Conservation (phyloP, 805 yeast species). For the Ogataea dorogensis region DNA sequence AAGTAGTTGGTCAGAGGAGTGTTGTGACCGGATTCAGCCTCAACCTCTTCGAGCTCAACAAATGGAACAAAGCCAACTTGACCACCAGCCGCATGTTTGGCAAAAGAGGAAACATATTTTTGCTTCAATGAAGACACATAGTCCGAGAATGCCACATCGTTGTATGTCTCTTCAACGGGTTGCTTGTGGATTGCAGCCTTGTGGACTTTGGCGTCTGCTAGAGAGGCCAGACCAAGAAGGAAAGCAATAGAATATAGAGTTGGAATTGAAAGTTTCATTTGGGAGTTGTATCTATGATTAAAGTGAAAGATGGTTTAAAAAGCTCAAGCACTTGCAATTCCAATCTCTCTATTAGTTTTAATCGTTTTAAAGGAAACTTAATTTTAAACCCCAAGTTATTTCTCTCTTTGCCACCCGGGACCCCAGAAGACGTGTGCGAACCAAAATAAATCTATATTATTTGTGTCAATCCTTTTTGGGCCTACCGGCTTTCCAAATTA, state of each 20-base stretch:
- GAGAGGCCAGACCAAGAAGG: slow-evolving; percentile 32
- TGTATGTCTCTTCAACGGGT: slow-evolving; percentile 46
- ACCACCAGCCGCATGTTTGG: slow-evolving; percentile 26
- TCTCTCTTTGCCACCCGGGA: slow-evolving; percentile 11
- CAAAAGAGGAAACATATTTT: slow-evolving; percentile 45
- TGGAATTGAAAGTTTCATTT: slow-evolving; percentile 34
- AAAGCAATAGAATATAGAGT: slow-evolving; percentile 45
- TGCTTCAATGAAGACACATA: slow-evolving; percentile 48
- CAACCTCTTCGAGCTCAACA: slow-evolving; percentile 27
- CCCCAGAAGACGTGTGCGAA: slow-evolving; percentile 1
- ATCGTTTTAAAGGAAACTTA: slow-evolving; percentile 4
- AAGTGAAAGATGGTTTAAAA: neutral
- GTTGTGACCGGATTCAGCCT: slow-evolving; percentile 51
- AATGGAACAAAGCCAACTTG: slow-evolving; percentile 44
- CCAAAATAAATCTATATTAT: slow-evolving; percentile 2
- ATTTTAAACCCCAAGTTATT: slow-evolving; percentile 7
- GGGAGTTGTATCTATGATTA: neutral
- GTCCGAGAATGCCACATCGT: slow-evolving; percentile 43
- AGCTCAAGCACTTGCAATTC: neutral
- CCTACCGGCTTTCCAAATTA: slow-evolving; percentile 1
- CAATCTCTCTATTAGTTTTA: slow-evolving; percentile 3
- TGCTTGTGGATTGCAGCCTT: slow-evolving; percentile 47
- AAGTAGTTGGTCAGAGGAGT: slow-evolving; percentile 88
- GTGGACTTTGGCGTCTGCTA: slow-evolving; percentile 44
- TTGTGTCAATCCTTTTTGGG: slow-evolving; percentile 3